Percentiles rank a stretch among this genome's conserved stretches.
These are phyloP conservation scores for Lentinus polychrous DNA, from an alignment of 1,284 basidiomycete species.

Conservation along the genomic window DNA sequence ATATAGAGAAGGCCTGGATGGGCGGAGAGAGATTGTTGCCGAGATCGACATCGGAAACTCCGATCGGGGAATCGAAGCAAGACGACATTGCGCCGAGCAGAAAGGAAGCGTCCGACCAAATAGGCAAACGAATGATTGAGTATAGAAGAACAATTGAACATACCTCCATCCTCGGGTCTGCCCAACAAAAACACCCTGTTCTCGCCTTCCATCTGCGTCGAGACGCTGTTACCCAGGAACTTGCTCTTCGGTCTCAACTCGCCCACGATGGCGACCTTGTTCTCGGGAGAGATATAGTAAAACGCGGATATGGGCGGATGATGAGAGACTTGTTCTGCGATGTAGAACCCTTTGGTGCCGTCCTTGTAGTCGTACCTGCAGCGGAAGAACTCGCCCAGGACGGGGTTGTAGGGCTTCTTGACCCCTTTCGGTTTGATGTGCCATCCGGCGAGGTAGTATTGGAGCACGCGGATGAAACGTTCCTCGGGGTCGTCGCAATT, in stretches of 20 bases:
- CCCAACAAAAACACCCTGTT: slow-evolving; percentile 81
- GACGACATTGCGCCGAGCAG: background rate
- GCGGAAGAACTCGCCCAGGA: slow-evolving; percentile 96
- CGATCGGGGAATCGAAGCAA: background rate
- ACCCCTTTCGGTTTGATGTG: slow-evolving; percentile 99
- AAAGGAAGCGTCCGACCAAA: background rate
- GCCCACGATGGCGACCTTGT: slow-evolving; percentile 78
- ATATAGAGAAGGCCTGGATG: background rate
- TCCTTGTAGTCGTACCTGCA: slow-evolving; percentile 93
- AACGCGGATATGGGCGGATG: slow-evolving; percentile 96
- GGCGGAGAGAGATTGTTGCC: background rate
- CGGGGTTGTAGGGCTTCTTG: slow-evolving; percentile 99
- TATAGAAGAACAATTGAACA: slow-evolving; percentile 18
- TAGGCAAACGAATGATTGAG: background rate
- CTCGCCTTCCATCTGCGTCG: slow-evolving; percentile 95
- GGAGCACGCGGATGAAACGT: slow-evolving; percentile 85
- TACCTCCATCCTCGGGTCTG: slow-evolving; percentile 80
- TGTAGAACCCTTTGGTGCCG: slow-evolving; percentile 90
- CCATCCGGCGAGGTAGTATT: slow-evolving; percentile 98
- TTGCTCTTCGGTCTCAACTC: slow-evolving; percentile 94
- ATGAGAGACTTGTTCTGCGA: slow-evolving; percentile 96
- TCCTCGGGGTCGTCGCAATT: slow-evolving; percentile 77
- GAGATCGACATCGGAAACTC: background rate
- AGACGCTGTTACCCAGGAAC: slow-evolving; percentile 95
- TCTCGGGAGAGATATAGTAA: slow-evolving; percentile 94